Evolutionary conservation across 1,284 basidiomycete genomes (phyloP), one percentile per base, ranked within the genome.

Genomic region (Agroathelia rolfsii): DNA sequence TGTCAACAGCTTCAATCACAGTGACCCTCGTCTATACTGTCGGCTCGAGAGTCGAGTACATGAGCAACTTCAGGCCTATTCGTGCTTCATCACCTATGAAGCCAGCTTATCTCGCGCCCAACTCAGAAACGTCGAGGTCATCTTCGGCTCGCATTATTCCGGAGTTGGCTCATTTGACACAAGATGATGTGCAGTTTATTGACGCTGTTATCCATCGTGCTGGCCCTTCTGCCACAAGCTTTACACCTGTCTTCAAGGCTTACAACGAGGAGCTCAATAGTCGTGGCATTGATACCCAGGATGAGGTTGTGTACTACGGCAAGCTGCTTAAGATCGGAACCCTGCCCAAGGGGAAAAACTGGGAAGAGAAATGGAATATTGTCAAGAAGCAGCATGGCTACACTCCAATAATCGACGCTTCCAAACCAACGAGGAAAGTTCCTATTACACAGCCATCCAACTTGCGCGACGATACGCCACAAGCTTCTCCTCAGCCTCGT

Each of bases 271-370:
- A 84, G 13, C 58, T 87, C 11, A 67, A 69, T 36, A 76, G 80
- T 41, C 66, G 75, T 4, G 77, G 77, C 2, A 55, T 87, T n/a
- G 79, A 86, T 43, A 68, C 76, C n/a, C 71, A 77, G 38, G 62
- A 71, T 20, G 85, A 88, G 50, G 79, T 83, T 10, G 60, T 76
- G n/a, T 82, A 78, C 48, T 88, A 86, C 50, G 72, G 73, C 16
- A 81, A 83, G 50, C 54, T 88, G 20, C 55, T 88, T 39, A 85
- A 87, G 51, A 59, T 88, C 4, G 80, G 81, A 26, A 83, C 78
- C 17, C 48, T 87, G 47, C n/a, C n/a, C n/a, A 80, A 73, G 55
- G 84, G 80, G 10, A 61, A 61, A 34, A 78, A 68, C 47, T 88
- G 83, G 83, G 69, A 62, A 14, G 76, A 76, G 24, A 85, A 85